phyloP scores from a whole-genome alignment of 164 flowering plant genomes.

The Tetracentron sinense region DNA sequence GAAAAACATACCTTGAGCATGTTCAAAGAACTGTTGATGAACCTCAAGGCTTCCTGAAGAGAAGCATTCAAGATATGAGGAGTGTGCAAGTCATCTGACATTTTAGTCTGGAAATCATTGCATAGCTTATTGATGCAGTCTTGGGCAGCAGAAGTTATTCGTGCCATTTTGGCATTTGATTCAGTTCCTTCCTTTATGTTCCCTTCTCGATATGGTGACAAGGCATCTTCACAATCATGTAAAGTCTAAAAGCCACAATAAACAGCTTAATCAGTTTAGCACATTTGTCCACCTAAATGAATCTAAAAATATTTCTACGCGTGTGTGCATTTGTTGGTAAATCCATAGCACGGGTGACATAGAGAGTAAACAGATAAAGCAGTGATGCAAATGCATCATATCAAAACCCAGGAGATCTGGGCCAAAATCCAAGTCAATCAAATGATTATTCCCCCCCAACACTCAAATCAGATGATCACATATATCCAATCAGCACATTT shows the following conservation, averaged over 20 bases:
- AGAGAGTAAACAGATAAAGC: neutral
- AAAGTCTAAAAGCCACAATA: slow-evolving; percentile 50
- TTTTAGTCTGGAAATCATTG: slow-evolving; percentile 49
- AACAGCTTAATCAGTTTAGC: neutral
- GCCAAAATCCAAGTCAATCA: slow-evolving; percentile 7
- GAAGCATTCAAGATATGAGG: slow-evolving; percentile 47
- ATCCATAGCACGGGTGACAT: neutral
- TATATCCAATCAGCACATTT: neutral
- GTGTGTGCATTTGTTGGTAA: neutral
- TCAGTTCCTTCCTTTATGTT: slow-evolving; percentile 24
- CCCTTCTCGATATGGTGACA: slow-evolving; percentile 37
- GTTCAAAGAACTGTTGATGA: slow-evolving; percentile 49
- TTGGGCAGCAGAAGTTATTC: slow-evolving; percentile 42
- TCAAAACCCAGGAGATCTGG: neutral
- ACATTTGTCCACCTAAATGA: neutral
- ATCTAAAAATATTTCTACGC: neutral
- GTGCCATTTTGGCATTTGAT: slow-evolving; percentile 25
- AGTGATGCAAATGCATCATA: neutral
- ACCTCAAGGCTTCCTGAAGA: slow-evolving; percentile 55
- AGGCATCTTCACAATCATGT: slow-evolving; percentile 62
- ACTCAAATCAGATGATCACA: too few species aligned
- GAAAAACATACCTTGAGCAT: slow-evolving; percentile 47
- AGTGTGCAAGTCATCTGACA: slow-evolving; percentile 82
- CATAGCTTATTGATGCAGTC: slow-evolving; percentile 53
- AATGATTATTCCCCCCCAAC: too few species aligned